Evolutionary conservation across 805 yeast species (phyloP), one percentile per base, ranked within the genome.

Genomic region (Schwanniomyces sp.): DNA sequence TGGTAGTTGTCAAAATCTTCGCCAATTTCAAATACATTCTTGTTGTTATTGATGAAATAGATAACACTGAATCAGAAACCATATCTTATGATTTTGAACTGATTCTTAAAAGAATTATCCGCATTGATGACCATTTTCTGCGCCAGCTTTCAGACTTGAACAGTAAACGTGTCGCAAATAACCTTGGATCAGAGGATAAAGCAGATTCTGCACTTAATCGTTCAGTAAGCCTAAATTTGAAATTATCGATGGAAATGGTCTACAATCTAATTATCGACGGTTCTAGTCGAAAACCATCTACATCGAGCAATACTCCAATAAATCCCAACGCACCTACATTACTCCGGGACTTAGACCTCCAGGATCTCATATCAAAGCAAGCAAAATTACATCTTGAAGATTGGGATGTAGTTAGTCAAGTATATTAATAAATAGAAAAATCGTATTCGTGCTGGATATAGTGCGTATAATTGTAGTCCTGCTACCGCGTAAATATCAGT

Each of bases 321-420:
- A 36, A 40, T 21, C 36, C 48, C 18, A 32, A 32, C 21, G 36
- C 36, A 3, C 48, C 48, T 25, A 40, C 40, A 9, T 28, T 61
- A 50, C 56, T 61, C 10, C 54, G 52, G 38, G 64, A 59, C 39
- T 46, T 60, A 43, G 56, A 61, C 34, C 52, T 61, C 18, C 52
- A 57, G 43, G 58, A 55, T 14, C 45, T 61, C 27, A 54, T 60
- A 12, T 53, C 52, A n/a, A 58, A 60, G 41, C 66, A 64, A 41
- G 55, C 63, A 3, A 61, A 58, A 44, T 48, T 48, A 11, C 52
- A 49, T 11, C 46, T 50, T 21, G 54, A 66, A 28, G 72, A 69
- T 25, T 68, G 74, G 74, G 72, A 67, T 45, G 56, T 67, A 44
- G 67, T 68, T 5, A 65, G 70, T 48, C 57, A 61, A 29, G 57